Evolutionary conservation across 495 filamentous ascomycete genomes (phyloP), one percentile per base, ranked within the genome.

Genomic region (Xylaria scruposa): DNA sequence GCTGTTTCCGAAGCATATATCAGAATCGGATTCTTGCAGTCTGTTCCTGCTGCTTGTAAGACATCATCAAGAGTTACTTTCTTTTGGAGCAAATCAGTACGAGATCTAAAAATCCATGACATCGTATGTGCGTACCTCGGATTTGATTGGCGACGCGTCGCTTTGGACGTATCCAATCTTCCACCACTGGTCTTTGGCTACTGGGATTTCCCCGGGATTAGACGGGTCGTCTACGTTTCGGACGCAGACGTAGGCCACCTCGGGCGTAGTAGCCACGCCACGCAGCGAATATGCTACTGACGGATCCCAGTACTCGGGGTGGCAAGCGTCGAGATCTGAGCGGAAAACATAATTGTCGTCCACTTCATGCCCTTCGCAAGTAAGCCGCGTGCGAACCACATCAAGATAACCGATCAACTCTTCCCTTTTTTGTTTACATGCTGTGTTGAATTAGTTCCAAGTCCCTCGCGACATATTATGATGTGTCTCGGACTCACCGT

Each of bases 1-100:
- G 84, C 84, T 53, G 75, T 72, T 53, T 85, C 82, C 1, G 79
- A 77, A 12, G 85, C 83, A 63, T 83, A 87, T 5, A 87, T 73
- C 7, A 86, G 67, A n/a, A 84, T 74, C 1, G 83, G 83, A 10
- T 68, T 70, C 42, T 73, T 75, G 13, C 74, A 73, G 8, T 72
- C 75, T 0, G 77, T 78, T 59, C 80, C 82, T 5, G 80, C 78
- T 42, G 80, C 77, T n/a, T 74, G 51, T 29, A 81, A 68, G 19
- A 81, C 81, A 21, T 76, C 72, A 56, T 84, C 80, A 44, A 73
- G 68, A 0, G 73, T 76, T 33, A 73, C 74, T 63, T 77, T 76
- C 80, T 82, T 42, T 42, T 13, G 12, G 42, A 53, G 17, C 3
- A 46, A 59, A 49, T 80, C 51, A 76, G 75, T 69, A 68, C n/a